These are phyloP conservation scores for Coniochaeta sp. DNA, from an alignment of 2,329 filamentous ascomycete species.

Conservation along the genomic window DNA sequence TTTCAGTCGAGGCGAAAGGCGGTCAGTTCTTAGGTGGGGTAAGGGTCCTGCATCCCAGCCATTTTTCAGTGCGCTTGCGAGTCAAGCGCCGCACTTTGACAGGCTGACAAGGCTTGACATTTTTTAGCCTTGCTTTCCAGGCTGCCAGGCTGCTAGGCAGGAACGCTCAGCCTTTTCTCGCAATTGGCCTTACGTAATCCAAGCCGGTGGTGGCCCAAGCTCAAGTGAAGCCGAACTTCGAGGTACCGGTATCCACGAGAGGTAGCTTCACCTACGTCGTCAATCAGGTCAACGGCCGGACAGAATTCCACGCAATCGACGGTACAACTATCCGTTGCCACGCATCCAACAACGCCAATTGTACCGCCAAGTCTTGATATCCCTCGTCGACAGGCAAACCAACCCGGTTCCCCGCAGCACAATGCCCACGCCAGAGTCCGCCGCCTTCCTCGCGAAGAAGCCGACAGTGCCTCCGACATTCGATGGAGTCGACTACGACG, in stretches of 20 bases:
- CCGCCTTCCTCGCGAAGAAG: slow-evolving; percentile 75
- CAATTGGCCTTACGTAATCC: background rate
- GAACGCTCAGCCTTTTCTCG: background rate
- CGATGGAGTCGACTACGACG: slow-evolving; percentile 80
- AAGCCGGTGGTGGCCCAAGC: background rate
- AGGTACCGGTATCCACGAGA: background rate
- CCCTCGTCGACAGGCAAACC: background rate
- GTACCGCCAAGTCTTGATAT: background rate
- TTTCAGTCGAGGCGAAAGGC: background rate
- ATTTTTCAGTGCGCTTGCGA: background rate
- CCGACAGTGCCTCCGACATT: slow-evolving; percentile 76
- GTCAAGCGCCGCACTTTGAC: background rate
- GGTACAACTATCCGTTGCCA: background rate
- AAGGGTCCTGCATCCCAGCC: background rate
- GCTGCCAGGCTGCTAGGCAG: background rate
- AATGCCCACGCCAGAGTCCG: slow-evolving; percentile 82
- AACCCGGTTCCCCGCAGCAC: slow-evolving; percentile 9
- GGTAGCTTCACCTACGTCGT: background rate
- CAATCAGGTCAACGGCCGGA: background rate
- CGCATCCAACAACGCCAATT: background rate
- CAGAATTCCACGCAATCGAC: background rate
- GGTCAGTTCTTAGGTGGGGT: background rate
- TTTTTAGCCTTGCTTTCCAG: background rate
- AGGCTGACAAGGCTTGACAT: background rate
- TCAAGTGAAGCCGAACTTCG: background rate